Evolutionary conservation across 2,329 filamentous ascomycete genomes (phyloP).

Genomic region (Colletotrichum lindemuthianum): DNA sequence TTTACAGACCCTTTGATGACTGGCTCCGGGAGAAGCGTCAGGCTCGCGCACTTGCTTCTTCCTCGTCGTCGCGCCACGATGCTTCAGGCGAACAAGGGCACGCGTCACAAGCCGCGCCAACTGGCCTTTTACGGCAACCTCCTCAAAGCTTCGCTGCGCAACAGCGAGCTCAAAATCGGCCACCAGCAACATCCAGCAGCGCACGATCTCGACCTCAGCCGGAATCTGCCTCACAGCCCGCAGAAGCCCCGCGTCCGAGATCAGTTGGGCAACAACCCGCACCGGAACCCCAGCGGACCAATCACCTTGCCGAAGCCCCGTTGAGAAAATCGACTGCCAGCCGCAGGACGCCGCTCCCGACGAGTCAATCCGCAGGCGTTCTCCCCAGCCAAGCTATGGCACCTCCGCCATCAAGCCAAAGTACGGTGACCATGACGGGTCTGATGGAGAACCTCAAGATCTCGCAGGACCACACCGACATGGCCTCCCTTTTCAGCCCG

Average conservation of each 20-base stretch:
- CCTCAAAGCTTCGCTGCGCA: constrained; percentile 75
- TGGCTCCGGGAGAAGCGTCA: constrained; percentile 64
- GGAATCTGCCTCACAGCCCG: constrained; percentile 20
- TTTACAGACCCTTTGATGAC: constrained; percentile 73
- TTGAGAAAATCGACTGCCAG: constrained; percentile 24
- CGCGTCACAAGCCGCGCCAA: constrained; percentile 47
- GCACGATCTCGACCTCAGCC: constrained; percentile 44
- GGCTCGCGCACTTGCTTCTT: constrained; percentile 35
- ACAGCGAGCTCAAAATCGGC: constrained; percentile 67
- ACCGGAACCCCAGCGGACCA: constrained; percentile 23
- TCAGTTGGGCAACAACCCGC: constrained; percentile 33
- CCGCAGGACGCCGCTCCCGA: constrained; percentile 33
- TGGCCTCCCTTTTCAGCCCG: constrained; percentile 65
- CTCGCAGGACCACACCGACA: constrained; percentile 41
- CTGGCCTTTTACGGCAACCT: constrained; percentile 60
- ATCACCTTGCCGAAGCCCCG: constrained; percentile 27
- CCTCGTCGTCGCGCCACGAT: constrained; percentile 30
- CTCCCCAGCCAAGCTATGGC: constrained; percentile 26
- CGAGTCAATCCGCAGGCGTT: constrained; percentile 32
- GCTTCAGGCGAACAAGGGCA: constrained; percentile 48
- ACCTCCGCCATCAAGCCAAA: constrained; percentile 22
- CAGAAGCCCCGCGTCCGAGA: constrained; percentile 25
- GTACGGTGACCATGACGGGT: constrained; percentile 31
- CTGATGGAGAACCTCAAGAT: constrained; percentile 40
- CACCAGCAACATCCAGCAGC: constrained; percentile 43